Conservation (phyloP, 208 protist genomes). For the Acanthamoeba royreba region DNA sequence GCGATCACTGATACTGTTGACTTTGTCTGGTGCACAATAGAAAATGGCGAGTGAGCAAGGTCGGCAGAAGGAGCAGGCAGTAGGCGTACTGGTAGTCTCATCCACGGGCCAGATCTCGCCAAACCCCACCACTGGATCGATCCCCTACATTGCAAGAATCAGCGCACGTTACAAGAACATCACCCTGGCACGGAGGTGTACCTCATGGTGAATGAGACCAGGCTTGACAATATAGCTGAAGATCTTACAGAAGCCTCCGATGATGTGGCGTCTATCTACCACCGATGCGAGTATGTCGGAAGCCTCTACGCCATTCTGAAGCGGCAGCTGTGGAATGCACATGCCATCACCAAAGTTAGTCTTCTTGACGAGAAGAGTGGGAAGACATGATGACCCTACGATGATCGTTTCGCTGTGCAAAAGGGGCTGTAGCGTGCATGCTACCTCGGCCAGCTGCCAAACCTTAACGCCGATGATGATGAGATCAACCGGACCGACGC, state of each 20-base stretch:
- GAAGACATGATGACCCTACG: too few species aligned
- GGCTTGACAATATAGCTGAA: not conserved
- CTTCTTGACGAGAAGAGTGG: too few species aligned
- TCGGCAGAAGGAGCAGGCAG: not conserved
- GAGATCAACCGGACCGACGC: not conserved
- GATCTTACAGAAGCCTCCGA: not conserved
- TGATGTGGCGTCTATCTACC: not conserved
- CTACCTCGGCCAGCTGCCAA: not conserved
- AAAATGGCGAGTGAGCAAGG: not conserved
- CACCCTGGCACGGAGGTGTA: not conserved
- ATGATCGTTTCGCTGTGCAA: not conserved
- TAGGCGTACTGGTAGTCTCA: not conserved
- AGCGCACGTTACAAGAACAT: not conserved
- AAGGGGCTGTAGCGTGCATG: not conserved
- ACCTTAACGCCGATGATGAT: not conserved
- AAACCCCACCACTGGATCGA: not conserved
- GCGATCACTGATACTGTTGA: not conserved
- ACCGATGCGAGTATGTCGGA: not conserved
- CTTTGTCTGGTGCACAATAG: not conserved
- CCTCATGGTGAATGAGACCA: not conserved
- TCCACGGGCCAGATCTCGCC: not conserved
- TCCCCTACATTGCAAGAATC: not conserved
- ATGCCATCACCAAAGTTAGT: not conserved
- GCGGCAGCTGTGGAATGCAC: not conserved
- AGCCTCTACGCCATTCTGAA: not conserved